Percentiles rank a stretch among this genome's conserved stretches.
These are phyloP conservation scores for Suillus occidentalis DNA, from an alignment of 768 basidiomycete species.

Conservation along the genomic window DNA sequence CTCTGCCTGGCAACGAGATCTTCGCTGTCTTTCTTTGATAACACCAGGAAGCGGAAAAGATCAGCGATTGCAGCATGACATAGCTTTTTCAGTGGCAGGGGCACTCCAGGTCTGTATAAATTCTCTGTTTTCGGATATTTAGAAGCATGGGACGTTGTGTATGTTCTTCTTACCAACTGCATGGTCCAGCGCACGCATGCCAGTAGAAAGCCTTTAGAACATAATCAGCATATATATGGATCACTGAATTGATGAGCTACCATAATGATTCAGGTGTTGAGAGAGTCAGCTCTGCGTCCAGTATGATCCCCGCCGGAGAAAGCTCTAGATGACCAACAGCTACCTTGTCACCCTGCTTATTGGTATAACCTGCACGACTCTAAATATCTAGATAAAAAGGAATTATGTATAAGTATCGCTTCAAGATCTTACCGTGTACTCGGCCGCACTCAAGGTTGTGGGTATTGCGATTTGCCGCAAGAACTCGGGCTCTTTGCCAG, in stretches of 20 bases:
- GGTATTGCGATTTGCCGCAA: slow-evolving; percentile 76
- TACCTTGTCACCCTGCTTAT: slow-evolving; percentile 68
- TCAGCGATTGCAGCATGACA: slow-evolving; percentile 68
- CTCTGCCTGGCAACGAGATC: slow-evolving; percentile 63
- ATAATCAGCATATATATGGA: slow-evolving; percentile 7
- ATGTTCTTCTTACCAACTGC: slow-evolving; percentile 54
- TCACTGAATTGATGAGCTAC: slow-evolving; percentile 37
- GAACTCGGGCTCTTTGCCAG: slow-evolving; percentile 38
- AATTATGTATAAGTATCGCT: neutral
- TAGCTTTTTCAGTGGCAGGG: slow-evolving; percentile 61
- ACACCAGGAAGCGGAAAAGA: slow-evolving; percentile 72
- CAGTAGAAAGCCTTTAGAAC: slow-evolving; percentile 66
- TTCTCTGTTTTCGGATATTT: slow-evolving; percentile 36
- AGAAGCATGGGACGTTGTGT: neutral
- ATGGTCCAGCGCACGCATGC: slow-evolving; percentile 78
- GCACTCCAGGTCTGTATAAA: slow-evolving; percentile 56
- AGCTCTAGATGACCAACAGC: slow-evolving; percentile 52
- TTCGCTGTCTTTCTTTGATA: slow-evolving; percentile 57
- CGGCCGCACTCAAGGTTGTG: slow-evolving; percentile 79
- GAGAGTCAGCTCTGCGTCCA: slow-evolving; percentile 75
- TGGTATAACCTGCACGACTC: slow-evolving; percentile 69
- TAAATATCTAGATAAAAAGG: slow-evolving; percentile 22
- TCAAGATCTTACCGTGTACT: slow-evolving; percentile 54
- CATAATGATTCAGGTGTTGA: slow-evolving; percentile 74
- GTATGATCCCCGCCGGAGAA: slow-evolving; percentile 70